Evolutionary conservation across 192 early-diverging fungal genomes (phyloP), one percentile per base, ranked within the genome.

Genomic region (Backusella parvicylindrica): DNA sequence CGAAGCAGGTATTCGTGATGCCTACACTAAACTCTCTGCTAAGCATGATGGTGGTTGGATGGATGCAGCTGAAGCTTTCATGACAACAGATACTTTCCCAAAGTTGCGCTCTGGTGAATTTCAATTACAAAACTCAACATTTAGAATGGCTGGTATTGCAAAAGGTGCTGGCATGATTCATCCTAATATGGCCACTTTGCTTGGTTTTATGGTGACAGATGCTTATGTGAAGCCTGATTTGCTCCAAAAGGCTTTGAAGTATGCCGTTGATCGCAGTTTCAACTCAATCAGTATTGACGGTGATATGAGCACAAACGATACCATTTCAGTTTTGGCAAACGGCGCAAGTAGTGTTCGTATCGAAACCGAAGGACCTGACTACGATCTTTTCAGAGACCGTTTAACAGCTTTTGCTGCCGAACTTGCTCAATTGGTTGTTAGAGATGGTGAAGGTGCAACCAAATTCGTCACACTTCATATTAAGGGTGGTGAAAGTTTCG

Each of bases 151-250:
- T 0, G 97, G 97, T 18, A 96, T 97, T 82, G 90, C 91, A 23
- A 99, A 99, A 85, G 97, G 97, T 38, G 97, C 97, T 5, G 97
- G 97, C 11, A 97, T 97, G 97, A 97, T 99, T 69, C 97, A 99
- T 78, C 97, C 97, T 12, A 95, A 98, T 82, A 99, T 99, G 97
- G 97, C 96, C 15, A 99, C 97, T 7, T 83, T 99, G 75, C 86
- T 99, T 38, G 91, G 91, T 8, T 90, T 91, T 16, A 84, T 98
- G 13, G 94, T 95, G 64, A 99, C 97, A 0, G 97, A 99, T 82
- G 86, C 89, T 7, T 75, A 86, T 12, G 83, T 99, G 8, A 77
- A 86, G 2, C 85, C 90, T 30, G 49, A 71, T n/a, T 82, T 89
- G 38, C 84, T 98, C 33, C 87, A 92, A 49, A 76, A 81, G 15